Conservation (phyloP, 495 filamentous ascomycete species). For the Hypoxylon intermedium region DNA sequence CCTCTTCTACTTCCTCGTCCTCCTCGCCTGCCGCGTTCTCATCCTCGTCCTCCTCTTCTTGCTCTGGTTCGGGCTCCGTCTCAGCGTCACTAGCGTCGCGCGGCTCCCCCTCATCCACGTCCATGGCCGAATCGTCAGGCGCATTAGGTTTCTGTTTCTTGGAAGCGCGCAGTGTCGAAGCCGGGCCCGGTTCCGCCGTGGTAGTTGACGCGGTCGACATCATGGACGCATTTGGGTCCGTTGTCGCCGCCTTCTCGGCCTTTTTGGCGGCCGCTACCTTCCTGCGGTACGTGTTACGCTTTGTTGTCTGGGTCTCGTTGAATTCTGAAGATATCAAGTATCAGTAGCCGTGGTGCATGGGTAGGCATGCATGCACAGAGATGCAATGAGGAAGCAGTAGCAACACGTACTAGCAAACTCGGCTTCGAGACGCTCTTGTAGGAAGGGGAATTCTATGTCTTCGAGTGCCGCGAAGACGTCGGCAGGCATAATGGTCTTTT, state of each 20-base stretch:
- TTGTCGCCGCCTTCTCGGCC: slow-evolving; percentile 21
- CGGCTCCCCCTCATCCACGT: slow-evolving; percentile 49
- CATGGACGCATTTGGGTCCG: slow-evolving; percentile 46
- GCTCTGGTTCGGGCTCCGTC: slow-evolving; percentile 58
- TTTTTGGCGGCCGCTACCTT: slow-evolving; percentile 56
- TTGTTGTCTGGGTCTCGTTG: slow-evolving; percentile 59
- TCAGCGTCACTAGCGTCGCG: slow-evolving; percentile 57
- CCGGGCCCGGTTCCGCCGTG: slow-evolving; percentile 19
- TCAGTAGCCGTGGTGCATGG: slow-evolving; percentile 19
- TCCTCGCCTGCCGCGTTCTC: slow-evolving; percentile 59
- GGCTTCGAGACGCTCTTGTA: slow-evolving; percentile 68
- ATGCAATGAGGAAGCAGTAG: too few relatives aligned
- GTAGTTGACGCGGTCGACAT: slow-evolving; percentile 32
- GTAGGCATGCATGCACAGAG: too few relatives aligned
- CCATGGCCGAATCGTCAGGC: slow-evolving; percentile 43
- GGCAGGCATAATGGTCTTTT: slow-evolving; percentile 83
- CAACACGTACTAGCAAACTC: slow-evolving; percentile 63
- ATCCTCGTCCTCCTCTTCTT: slow-evolving; percentile 63
- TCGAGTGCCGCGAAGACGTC: slow-evolving; percentile 85
- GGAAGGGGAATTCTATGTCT: slow-evolving; percentile 82
- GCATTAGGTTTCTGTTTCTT: slow-evolving; percentile 51
- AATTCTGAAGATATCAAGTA: slow-evolving; percentile 48
- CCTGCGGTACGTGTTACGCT: slow-evolving; percentile 58
- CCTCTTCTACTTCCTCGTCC: slow-evolving; percentile 55
- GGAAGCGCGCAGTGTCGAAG: slow-evolving; percentile 33